Evolutionary conservation across 306 rosid genomes (phyloP).

Genomic region (Spatholobus suberectus): DNA sequence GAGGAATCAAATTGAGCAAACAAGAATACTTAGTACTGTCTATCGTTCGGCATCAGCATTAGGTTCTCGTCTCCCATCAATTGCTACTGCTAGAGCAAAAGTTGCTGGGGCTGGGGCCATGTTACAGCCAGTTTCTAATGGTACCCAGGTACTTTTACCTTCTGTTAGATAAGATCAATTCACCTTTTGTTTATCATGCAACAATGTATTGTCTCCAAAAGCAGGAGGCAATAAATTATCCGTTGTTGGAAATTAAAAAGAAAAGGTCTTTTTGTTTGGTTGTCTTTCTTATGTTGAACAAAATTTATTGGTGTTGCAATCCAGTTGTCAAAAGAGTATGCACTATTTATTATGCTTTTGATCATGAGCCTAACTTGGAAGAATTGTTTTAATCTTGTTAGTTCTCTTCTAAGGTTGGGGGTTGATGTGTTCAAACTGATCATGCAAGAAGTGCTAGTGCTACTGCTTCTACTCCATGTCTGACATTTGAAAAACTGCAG

Average conservation of each 20-base stretch:
- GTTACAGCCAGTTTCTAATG: conserved; percentile 89
- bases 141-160: conserved; percentile 75
- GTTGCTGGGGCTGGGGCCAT: conserved; percentile 98
- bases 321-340: background rate
- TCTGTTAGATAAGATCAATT: conserved; percentile 11
- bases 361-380: background rate
- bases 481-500: conserved; percentile 52
- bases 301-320: conserved; percentile 15
- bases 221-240: background rate
- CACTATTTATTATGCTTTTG: background rate
- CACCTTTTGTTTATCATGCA: conserved; percentile 1
- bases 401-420: conserved; percentile 11
- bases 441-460: background rate
- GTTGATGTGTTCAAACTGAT: background rate
- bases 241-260: background rate
- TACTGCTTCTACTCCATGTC: background rate
- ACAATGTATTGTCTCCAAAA: conserved; percentile 11
- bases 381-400: background rate
- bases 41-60: conserved; percentile 97
- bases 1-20: conserved; percentile 89
- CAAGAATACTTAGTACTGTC: conserved; percentile 93
- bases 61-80: conserved; percentile 96
- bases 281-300: conserved; percentile 19
- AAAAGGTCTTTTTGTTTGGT: background rate
- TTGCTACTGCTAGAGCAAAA: conserved; percentile 88